Evolutionary conservation across 495 filamentous ascomycete genomes (phyloP).

Genomic region (Friedmanniomyces simplex): DNA sequence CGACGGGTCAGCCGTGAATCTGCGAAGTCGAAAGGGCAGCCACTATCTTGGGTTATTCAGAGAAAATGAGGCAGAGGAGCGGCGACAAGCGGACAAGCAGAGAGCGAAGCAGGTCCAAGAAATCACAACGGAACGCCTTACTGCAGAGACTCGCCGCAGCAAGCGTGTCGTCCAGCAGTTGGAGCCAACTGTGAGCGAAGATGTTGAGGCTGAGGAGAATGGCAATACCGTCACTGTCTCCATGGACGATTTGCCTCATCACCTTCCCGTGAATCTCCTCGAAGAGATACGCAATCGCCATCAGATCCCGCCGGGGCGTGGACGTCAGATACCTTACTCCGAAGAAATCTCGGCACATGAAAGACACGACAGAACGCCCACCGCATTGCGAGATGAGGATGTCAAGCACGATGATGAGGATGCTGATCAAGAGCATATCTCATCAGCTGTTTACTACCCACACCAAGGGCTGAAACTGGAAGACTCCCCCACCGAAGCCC

Average conservation of each 20-base stretch:
- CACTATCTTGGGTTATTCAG: conserved; percentile 89
- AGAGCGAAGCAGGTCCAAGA: neutral
- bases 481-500: conserved; percentile 29
- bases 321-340: conserved; percentile 43
- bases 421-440: conserved; percentile 86
- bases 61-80: conserved; percentile 57
- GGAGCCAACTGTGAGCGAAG: neutral
- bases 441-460: conserved; percentile 85
- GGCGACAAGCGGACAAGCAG: conserved; percentile 15
- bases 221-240: neutral
- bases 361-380: neutral
- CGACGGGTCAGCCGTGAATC: conserved; percentile 55
- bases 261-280: conserved; percentile 40
- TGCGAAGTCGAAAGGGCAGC: conserved; percentile 85
- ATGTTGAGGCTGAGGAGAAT: neutral
- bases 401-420: conserved; percentile 60
- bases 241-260: conserved; percentile 19
- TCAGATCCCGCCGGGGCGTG: conserved; percentile 47
- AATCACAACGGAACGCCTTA: neutral
- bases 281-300: conserved; percentile 52
- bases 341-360: conserved; percentile 39
- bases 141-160: conserved; percentile 22
- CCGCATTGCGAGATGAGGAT: neutral
- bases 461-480: conserved; percentile 56
- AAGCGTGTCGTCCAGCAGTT: neutral